phyloP scores from a whole-genome alignment of 805 yeast genomes.

The Yamadazyma sp. region DNA sequence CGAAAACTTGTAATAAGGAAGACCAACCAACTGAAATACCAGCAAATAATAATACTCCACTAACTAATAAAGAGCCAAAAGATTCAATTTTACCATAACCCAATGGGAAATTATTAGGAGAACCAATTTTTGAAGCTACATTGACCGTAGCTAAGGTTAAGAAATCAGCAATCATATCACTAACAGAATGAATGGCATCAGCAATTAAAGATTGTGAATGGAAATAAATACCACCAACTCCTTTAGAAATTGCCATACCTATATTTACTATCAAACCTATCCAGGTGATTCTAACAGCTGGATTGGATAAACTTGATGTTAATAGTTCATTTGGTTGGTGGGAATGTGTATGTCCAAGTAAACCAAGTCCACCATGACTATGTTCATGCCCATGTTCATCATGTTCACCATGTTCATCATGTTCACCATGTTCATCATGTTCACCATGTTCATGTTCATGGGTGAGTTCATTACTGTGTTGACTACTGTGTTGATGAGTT shows the following conservation, averaged over 20 bases:
- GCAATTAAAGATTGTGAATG: conserved; percentile 94
- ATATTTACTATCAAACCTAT: conserved; percentile 82
- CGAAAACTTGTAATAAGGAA: conserved; percentile 64
- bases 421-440: conserved; percentile 5
- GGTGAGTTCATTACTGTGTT: too few relatives aligned
- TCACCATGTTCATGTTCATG: conserved; percentile 6
- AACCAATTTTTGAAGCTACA: conserved; percentile 54
- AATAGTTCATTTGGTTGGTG: conserved; percentile 47
- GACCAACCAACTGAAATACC: conserved; percentile 91
- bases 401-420: conserved; percentile 5
- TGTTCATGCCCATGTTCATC: conserved; percentile 10
- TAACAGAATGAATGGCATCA: conserved; percentile 89
- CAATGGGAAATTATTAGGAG: conserved; percentile 67
- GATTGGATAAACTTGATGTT: conserved; percentile 46
- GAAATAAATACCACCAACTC: conserved; percentile 84
- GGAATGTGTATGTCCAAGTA: conserved; percentile 30
- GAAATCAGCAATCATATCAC: conserved; percentile 87
- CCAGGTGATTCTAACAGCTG: conserved; percentile 92
- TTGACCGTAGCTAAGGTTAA: conserved; percentile 87
- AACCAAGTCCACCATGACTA: conserved; percentile 12
- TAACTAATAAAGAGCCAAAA: conserved; percentile 85
- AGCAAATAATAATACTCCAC: conserved; percentile 77
- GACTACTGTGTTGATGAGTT: conserved; percentile 2
- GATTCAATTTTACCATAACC: conserved; percentile 95
- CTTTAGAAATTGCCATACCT: conserved; percentile 82